Percentiles rank a stretch among this genome's conserved stretches.
These are phyloP conservation scores for Corymbia maculata DNA, from an alignment of 345 rosid genomes.

Conservation along the genomic window DNA sequence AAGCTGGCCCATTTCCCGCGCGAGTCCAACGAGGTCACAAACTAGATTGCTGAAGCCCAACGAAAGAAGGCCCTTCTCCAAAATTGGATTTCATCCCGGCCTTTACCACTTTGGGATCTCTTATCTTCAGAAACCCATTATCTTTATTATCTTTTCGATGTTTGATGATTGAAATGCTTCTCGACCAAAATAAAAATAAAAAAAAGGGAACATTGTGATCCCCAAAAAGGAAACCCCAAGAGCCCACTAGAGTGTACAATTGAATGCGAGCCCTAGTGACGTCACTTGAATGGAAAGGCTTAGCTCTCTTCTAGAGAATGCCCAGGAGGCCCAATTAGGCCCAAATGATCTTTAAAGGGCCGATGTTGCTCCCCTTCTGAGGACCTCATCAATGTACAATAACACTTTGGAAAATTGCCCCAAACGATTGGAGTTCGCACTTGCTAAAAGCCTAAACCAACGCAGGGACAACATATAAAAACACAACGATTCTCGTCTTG, in stretches of 20 bases:
- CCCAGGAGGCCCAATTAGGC: not conserved
- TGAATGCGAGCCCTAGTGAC: not conserved
- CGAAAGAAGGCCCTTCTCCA: not conserved
- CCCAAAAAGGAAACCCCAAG: not conserved
- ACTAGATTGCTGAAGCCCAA: not conserved
- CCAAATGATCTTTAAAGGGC: not conserved
- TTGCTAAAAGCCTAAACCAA: not conserved
- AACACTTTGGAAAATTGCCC: not conserved
- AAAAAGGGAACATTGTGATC: not conserved
- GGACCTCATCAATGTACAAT: not conserved
- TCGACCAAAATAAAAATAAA: too few species aligned
- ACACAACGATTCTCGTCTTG: not conserved
- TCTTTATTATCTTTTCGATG: not conserved
- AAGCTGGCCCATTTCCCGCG: fast-evolving
- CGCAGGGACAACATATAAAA: not conserved
- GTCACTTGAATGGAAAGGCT: not conserved
- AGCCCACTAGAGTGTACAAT: not conserved
- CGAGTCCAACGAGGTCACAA: fast-evolving
- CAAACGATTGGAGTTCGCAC: not conserved
- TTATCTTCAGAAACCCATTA: not conserved
- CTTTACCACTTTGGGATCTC: not conserved
- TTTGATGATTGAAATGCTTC: not conserved
- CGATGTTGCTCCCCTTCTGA: fast-evolving
- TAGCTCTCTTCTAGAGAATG: not conserved
- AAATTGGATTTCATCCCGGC: not conserved